These are phyloP conservation scores for Rhizopus delemar DNA, from an alignment of 371 early-diverging fungal genomes.

Conservation along the genomic window DNA sequence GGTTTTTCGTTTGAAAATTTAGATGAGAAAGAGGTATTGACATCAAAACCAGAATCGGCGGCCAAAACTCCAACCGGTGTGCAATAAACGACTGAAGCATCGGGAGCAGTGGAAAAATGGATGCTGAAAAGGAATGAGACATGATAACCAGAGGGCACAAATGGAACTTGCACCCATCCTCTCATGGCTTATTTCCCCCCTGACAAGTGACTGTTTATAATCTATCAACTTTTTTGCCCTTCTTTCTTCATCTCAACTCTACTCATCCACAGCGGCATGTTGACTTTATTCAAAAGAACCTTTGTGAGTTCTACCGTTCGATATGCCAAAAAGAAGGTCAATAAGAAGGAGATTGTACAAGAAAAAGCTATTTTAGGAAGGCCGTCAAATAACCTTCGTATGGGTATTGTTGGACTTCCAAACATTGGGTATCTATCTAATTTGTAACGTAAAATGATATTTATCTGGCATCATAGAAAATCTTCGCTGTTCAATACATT, in stretches of 20 bases:
- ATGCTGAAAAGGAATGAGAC: no score
- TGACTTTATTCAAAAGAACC: conserved; percentile 1
- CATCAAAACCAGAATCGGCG: no score
- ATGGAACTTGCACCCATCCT: no score
- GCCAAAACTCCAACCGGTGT: no score
- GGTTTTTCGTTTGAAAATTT: no score
- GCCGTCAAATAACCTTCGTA: conserved; percentile 86
- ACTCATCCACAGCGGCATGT: neutral
- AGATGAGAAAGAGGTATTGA: no score
- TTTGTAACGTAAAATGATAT: neutral
- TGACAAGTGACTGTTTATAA: no score
- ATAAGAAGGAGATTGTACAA: conserved; percentile 8
- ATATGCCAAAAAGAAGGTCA: conserved; percentile 23
- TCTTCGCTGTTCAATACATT: conserved; percentile 89
- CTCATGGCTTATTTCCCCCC: no score
- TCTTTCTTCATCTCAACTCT: neutral
- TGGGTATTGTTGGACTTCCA: conserved; percentile 95
- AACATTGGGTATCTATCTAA: conserved; percentile 77
- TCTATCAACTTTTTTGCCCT: neutral
- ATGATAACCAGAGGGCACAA: no score
- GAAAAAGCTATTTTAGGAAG: conserved; percentile 54
- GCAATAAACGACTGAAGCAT: no score
- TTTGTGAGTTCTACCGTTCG: conserved; percentile 1
- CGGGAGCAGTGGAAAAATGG: no score
- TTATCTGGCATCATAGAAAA: conserved; percentile 55